Evolutionary conservation across 192 early-diverging fungal genomes (phyloP).

Genomic region (Phycomyces nitens): DNA sequence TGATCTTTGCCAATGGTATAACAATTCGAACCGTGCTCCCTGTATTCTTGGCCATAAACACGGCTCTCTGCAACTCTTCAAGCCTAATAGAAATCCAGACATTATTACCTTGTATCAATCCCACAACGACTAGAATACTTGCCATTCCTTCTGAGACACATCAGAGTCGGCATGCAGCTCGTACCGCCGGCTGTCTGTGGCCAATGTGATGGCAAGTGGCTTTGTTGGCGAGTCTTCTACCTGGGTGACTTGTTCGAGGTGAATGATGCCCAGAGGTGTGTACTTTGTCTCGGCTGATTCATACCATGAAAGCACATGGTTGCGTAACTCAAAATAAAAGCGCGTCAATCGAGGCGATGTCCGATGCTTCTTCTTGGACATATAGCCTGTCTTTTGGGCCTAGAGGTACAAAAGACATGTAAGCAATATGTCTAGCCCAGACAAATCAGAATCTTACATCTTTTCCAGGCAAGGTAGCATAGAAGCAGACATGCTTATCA

Average conservation of each 20-base stretch:
- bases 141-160: conserved; percentile 49
- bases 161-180: conserved; percentile 54
- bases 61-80: conserved; percentile 48
- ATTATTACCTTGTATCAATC: background rate
- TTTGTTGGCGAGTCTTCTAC: conserved; percentile 39
- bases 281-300: conserved; percentile 52
- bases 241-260: conserved; percentile 51
- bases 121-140: background rate
- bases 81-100: conserved; percentile 28
- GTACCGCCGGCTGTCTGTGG: conserved; percentile 43
- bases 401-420: conserved; percentile 1
- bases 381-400: conserved; percentile 49
- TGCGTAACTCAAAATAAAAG: conserved; percentile 58
- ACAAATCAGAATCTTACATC: too few relatives aligned
- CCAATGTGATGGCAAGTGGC: conserved; percentile 40
- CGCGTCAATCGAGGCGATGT: conserved; percentile 40
- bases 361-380: conserved; percentile 40
- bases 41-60: conserved; percentile 53
- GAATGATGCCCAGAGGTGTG: conserved; percentile 50
- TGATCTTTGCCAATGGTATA: conserved; percentile 52
- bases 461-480: conserved; percentile 50
- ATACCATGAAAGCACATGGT: conserved; percentile 56
- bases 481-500: conserved; percentile 57
- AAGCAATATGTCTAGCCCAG: too few relatives aligned
- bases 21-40: conserved; percentile 58